Base-by-base conservation (phyloP, 352 stramenopile species). In the Phytopythium delawarense region DNA sequence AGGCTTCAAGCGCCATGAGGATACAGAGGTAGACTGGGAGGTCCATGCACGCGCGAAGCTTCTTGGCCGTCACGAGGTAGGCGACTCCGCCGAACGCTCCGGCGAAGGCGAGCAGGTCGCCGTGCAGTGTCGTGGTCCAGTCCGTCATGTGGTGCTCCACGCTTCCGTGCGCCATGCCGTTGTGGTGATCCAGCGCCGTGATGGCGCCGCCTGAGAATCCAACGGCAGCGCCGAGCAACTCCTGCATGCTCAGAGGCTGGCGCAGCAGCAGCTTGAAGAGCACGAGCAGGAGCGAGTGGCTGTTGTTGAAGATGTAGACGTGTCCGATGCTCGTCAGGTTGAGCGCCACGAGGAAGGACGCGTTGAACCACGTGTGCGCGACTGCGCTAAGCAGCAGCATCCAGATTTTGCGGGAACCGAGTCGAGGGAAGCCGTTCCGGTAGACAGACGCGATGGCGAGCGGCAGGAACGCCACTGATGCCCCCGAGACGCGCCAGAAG, bases 231-330 rank as follows among this genome's bases (percentile, higher is more conserved):
- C 79, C 79, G 1, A 81, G 21, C 18, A 83, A 49, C 58, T 88
- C 76, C 25, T 81, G 45, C 12, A 55, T 18, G 0, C 57, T 64
- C 7, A 84, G 61, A 4, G 67, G 69, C 45, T 84, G 65, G 1
- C 75, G 39, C 9, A 80, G 48, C 45, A 81, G 35, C 13, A 79
- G 59, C 63, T 88, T 88, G n/a, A 70, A 64, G 7, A 71, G 50
- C 34, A 88, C 76, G 39, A 86, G 60, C 34, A 88, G 62, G 58
- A 88, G 55, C 63, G 76, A 86, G 61, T 86, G 76, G 45, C 74
- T 75, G 53, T 83, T 86, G 61, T 57, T 67, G 35, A 88, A 86
- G 39, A 87, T 83, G 61, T 86, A 86, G 21, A 71, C 75, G 59
- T 84, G 76, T 9, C 76, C 72, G 55, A 86, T 74, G 34, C 74